Base-by-base conservation (phyloP, 495 filamentous ascomycete species). In the Xylaria flabelliformis region DNA sequence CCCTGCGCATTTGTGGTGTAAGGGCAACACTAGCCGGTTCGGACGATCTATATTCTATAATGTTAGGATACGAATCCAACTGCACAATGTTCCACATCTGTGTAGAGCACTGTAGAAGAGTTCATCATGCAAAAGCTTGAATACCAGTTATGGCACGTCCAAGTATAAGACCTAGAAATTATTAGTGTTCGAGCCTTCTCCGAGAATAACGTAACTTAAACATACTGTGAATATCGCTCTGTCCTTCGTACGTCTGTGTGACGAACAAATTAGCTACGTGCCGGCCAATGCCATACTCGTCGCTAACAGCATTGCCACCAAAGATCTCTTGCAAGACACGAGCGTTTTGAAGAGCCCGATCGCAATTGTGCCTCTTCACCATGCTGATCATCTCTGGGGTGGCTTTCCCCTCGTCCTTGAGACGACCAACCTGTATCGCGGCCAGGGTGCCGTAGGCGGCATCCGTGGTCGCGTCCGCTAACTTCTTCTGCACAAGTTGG, bases 321-420 rank as follows among this genome's bases (percentile, higher is more conserved):
- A 99, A 98, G 21, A 99, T 86, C 80, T 99, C 96, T 81, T 98
- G 96, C 53, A 99, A 82, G 58, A 87, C 85, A 69, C 96, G 87
- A 39, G 95, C 89, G 77, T 95, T 93, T 15, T 88, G 82, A 75
- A 99, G 83, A 19, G 96, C 95, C 48, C 92, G 87, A 81, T 99
- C 96, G 83, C 97, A 98, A 80, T 99, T 99, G 84, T 98, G 95
- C 73, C 96, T 87, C 86, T 99, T 99, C 77, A 98, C 90, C 94
- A 99, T 97, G 51, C 92, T 95, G 76, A 99, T 97, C 97, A 98
- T 98, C 83, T 99, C 97, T 10, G 96, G 95, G 3, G 92, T 90
- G 32, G 88, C 87, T 81, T 93, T 91, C 19, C 95, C 94, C 77
- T 92, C 88, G 78, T 98, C 96, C 86, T 97, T 98, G 19, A 99